Evolutionary conservation across 257 asterid genomes (phyloP), one percentile per base, ranked within the genome.

Genomic region (Petrea volubilis): DNA sequence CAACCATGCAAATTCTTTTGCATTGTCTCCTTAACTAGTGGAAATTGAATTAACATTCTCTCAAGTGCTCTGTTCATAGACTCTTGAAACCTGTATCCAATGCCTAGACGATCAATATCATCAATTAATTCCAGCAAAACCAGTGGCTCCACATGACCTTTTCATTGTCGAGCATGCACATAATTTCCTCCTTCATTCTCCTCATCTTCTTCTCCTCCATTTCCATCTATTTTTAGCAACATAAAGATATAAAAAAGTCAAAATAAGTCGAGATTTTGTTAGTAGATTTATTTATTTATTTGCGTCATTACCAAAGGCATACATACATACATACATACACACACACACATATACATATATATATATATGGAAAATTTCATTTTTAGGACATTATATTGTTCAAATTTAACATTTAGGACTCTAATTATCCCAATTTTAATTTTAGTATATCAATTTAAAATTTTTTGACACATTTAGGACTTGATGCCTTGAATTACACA

Each of bases 121-220:
- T 72, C 71, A 6, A 72, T 55, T 38, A 72, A 43, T 40, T 72
- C 65, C 18, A 70, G 25, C 70, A 72, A 17, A 3, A 3, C 21
- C 49, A 38, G 40, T 52, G 64, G 34, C 59, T 63, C 70, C 77
- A 60, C 6, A 21, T 7, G n/a, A n/a, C n/a, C n/a, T n/a, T 18
- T 72, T 59, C 75, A 12, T 67, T 24, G 0, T 72, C 75, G 41
- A 78, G 60, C 68, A 41, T 53, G 27, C 51, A 6, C 34, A 43
- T 36, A 20, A 78, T 55, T 53, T 33, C 44, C 24, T 66, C 57
- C 60, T 72, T 74, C 78, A 77, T 57, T 58, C 67, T 52, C 68
- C n/a, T 61, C 11, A 52, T 55, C 15, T 9, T 67, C 0, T 67
- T 12, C 43, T 38, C 43, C 43, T 38, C 49, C 51, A 6, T 68